Conservation (phyloP, 352 stramenopile species). For the Phytophthora foliorum region DNA sequence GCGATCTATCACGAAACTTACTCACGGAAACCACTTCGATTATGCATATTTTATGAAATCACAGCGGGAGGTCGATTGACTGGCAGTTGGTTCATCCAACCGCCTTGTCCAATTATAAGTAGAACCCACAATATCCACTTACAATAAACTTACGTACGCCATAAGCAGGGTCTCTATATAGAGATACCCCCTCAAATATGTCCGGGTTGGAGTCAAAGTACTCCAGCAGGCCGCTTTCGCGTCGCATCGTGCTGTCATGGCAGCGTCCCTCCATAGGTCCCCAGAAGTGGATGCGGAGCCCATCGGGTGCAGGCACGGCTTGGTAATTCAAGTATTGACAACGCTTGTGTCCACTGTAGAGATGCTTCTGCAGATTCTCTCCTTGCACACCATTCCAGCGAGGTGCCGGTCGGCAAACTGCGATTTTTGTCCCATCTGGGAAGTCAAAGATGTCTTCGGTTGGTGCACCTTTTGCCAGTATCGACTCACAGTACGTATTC, state of each 20-base stretch:
- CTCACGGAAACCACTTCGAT: too few relatives aligned
- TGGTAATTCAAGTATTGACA: constrained; percentile 15
- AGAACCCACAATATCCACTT: too few relatives aligned
- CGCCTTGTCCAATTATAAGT: too few relatives aligned
- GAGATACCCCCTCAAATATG: background rate
- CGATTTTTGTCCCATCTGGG: constrained; percentile 12
- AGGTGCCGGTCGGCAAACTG: background rate
- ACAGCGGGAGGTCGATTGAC: too few relatives aligned
- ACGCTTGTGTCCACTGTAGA: constrained; percentile 13
- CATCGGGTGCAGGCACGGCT: constrained; percentile 10
- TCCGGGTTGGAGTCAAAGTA: background rate
- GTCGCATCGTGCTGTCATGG: constrained; percentile 3
- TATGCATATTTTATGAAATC: too few relatives aligned
- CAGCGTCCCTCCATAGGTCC: constrained; percentile 5
- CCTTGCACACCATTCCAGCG: background rate
- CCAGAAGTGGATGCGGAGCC: constrained; percentile 14
- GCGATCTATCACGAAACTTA: too few relatives aligned
- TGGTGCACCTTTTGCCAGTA: constrained; percentile 2
- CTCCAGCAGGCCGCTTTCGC: constrained; percentile 5
- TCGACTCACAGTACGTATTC: constrained; percentile 1
- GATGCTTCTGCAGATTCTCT: constrained; percentile 12
- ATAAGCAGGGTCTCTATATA: constrained; percentile 11
- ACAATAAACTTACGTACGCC: constrained; percentile 2
- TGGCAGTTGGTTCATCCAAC: too few relatives aligned
- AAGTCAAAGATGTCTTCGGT: constrained; percentile 7